Percentiles rank a stretch among this genome's conserved stretches.
These are phyloP conservation scores for Pseudonitzschia pungens DNA, from an alignment of 108 stramenopile species.

Conservation along the genomic window DNA sequence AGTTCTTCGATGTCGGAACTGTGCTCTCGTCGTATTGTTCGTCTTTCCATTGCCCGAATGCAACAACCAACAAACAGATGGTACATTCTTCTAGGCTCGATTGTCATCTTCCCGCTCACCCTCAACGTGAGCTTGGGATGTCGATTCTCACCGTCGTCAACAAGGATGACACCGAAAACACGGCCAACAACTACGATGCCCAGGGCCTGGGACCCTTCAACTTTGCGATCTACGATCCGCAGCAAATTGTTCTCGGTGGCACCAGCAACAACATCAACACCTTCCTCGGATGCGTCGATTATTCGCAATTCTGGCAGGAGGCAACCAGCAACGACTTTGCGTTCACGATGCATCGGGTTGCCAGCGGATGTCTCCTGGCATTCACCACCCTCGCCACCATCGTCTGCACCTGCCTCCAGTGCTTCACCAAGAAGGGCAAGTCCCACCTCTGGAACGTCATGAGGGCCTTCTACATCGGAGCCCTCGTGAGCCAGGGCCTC, in stretches of 20 bases:
- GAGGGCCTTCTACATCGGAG: conserved; percentile 18
- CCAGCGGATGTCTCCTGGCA: conserved; percentile 13
- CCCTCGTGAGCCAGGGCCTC: conserved; percentile 24
- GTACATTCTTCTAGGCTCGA: conserved; percentile 37
- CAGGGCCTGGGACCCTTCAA: conserved; percentile 28
- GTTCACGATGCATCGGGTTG: conserved; percentile 14
- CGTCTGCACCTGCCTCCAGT: conserved; percentile 27
- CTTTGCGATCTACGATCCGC: conserved; percentile 23
- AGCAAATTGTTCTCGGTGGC: not conserved
- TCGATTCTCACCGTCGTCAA: conserved; percentile 5
- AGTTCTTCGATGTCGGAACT: not conserved
- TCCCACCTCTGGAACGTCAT: conserved; percentile 29
- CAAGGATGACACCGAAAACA: not conserved
- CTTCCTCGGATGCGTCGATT: conserved; percentile 32
- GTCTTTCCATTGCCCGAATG: not conserved
- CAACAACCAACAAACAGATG: conserved; percentile 19
- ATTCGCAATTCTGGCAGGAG: conserved; percentile 18
- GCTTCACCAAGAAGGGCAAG: conserved; percentile 38
- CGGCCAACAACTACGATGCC: not conserved
- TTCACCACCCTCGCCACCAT: conserved; percentile 30
- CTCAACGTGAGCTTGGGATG: conserved; percentile 27
- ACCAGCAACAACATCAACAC: not conserved
- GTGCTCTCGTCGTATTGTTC: not conserved
- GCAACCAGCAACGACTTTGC: conserved; percentile 17
- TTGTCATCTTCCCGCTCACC: conserved; percentile 28